A percentile compares a stretch with the other conserved stretches of the same genome.
Conservation (phyloP, 345 rosid species). For the Citrus glauca region DNA sequence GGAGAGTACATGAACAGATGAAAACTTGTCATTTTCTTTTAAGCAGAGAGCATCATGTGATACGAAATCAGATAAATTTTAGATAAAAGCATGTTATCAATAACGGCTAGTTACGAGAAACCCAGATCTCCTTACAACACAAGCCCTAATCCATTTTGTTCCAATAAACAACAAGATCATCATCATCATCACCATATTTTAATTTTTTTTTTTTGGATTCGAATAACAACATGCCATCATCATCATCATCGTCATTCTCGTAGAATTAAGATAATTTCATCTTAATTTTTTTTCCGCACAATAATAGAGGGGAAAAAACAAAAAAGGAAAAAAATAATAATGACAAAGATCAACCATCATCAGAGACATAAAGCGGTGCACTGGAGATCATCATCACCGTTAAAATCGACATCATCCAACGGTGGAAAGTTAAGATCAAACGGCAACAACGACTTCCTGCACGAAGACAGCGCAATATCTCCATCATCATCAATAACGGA, state of each 20-base stretch:
- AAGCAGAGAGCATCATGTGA: not conserved
- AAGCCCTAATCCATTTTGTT: not conserved
- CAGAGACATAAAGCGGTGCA: conserved; percentile 85
- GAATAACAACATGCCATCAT: conserved; percentile 5
- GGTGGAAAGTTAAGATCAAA: conserved; percentile 95
- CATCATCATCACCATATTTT: conserved; percentile 6
- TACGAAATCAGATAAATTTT: not conserved
- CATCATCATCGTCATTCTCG: conserved; percentile 7
- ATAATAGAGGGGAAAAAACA: conserved; percentile 3
- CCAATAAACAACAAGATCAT: not conserved
- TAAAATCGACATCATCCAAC: conserved; percentile 55
- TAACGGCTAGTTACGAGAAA: not conserved
- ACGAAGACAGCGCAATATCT: conserved; percentile 44
- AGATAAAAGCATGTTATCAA: not conserved
- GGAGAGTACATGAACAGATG: too few species aligned
- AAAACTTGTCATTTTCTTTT: too few species aligned
- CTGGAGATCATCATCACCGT: conserved; percentile 59
- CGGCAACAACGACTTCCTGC: conserved; percentile 44
- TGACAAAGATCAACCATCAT: conserved; percentile 17
- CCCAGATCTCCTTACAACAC: conserved; percentile 2
- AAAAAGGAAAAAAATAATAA: conserved; percentile 6
- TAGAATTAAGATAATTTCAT: conserved; percentile 18
- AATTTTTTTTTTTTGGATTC: conserved; percentile 1
- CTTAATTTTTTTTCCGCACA: conserved; percentile 32
- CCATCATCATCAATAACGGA: conserved; percentile 69